A percentile compares a stretch with the other conserved stretches of the same genome.
phyloP scores from a whole-genome alignment of 768 basidiomycete genomes.

The Suillus hirtellus region DNA sequence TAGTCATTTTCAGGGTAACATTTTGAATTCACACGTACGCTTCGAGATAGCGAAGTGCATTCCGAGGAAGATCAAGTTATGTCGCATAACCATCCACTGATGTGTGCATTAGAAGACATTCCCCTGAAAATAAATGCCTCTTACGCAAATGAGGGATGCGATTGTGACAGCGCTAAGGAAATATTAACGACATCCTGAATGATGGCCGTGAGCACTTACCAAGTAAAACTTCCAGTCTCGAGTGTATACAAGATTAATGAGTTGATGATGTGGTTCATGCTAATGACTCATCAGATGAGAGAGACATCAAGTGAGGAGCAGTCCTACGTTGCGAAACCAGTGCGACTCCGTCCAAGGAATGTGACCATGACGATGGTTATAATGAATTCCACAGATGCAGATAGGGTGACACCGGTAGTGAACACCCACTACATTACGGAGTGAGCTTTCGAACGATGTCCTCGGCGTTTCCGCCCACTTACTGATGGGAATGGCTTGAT shows the following conservation, averaged over 20 bases:
- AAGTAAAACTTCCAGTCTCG: slow-evolving; percentile 52
- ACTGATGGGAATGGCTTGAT: slow-evolving; percentile 34
- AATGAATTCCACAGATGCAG: slow-evolving; percentile 35
- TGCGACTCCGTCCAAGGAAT: slow-evolving; percentile 34
- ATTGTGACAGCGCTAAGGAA: slow-evolving; percentile 29
- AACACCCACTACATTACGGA: slow-evolving; percentile 30
- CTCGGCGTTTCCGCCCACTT: background rate
- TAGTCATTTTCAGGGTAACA: background rate
- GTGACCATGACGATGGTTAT: slow-evolving; percentile 32
- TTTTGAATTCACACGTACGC: slow-evolving; percentile 18
- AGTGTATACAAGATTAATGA: slow-evolving; percentile 51
- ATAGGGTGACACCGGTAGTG: slow-evolving; percentile 31
- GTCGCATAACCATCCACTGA: slow-evolving; percentile 36
- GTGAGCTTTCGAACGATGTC: background rate
- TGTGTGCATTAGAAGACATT: background rate
- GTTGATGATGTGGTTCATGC: slow-evolving; percentile 52
- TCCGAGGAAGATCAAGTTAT: slow-evolving; percentile 36
- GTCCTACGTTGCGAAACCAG: slow-evolving; percentile 30
- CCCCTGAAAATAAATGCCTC: background rate
- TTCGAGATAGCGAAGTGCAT: slow-evolving; percentile 38
- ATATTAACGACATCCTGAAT: background rate
- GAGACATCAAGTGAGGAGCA: background rate
- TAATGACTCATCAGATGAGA: slow-evolving; percentile 16
- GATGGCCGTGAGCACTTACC: slow-evolving; percentile 22
- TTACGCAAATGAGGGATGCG: slow-evolving; percentile 34